Base-by-base conservation (phyloP, 768 basidiomycete species). In the Ramaria sp. region DNA sequence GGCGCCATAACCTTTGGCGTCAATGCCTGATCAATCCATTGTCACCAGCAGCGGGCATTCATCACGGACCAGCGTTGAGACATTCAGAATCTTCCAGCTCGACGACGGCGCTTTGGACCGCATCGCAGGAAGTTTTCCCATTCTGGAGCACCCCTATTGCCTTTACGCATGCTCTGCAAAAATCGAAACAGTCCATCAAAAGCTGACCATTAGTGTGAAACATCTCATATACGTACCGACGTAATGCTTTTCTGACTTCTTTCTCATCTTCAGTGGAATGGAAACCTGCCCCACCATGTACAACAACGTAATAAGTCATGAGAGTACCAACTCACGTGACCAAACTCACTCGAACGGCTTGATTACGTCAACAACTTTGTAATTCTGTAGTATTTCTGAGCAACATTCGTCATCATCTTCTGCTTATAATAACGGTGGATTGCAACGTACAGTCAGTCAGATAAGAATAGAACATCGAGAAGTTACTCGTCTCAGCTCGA, bases 261-360 rank as follows among this genome's bases (percentile, higher is more conserved):
- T 71, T 68, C 52, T 85, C 82, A 15, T 70, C 66, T 0, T 64
- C 58, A 44, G 62, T 67, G 6, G 71, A 63, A 59, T 88, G 85
- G n/a, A 70, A 65, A 3, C 88, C 88, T 25, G 88, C 88, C 28
- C 88, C 88, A 10, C 83, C 88, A 60, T 91, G 88, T 10, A 86
- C 83, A 2, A 78, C 79, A 55, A 88, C 66, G 58, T 39, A 53
- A 16, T 42, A 50, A n/a, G 49, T 13, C 45, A 47, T 47, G 45
- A n/a, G 12, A 41, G 20, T 7, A 41, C 16, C 16, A 7, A 37
- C 8, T 39, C 38, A 39, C 38, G 38, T 39, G 38, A 15, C 16
- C 38, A 6, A 15, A 15, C 15, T 39, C 38, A 37, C 7, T n/a
- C n/a, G n/a, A n/a, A n/a, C n/a, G n/a, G 18, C 13, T 39, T 15